These are phyloP conservation scores for Phytophthora uliginosa DNA, from an alignment of 352 stramenopile genomes.

Conservation along the genomic window DNA sequence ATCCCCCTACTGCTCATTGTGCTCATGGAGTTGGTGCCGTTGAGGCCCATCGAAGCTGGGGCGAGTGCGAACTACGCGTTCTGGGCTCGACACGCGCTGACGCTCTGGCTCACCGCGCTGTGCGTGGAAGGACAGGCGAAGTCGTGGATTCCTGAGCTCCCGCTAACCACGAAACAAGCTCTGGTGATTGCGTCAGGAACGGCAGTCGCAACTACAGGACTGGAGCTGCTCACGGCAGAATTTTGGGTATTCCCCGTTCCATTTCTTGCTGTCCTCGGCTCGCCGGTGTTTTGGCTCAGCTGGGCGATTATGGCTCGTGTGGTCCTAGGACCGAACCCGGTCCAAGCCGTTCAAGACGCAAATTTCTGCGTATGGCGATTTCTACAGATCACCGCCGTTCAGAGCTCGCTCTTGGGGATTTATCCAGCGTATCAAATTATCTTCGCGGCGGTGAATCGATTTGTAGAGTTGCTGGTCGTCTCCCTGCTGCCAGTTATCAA, in stretches of 20 bases:
- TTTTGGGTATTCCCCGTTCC: conserved; percentile 48
- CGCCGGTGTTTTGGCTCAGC: conserved; percentile 26
- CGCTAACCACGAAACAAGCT: conserved; percentile 6
- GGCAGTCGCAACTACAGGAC: not conserved
- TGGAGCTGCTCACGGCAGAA: conserved; percentile 24
- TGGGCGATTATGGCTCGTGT: conserved; percentile 2
- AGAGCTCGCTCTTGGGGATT: conserved; percentile 34
- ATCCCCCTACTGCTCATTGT: conserved; percentile 5
- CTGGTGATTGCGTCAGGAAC: conserved; percentile 3
- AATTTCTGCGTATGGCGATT: conserved; percentile 4
- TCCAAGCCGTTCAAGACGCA: conserved; percentile 4
- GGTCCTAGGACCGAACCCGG: conserved; percentile 2
- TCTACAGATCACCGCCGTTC: conserved; percentile 19
- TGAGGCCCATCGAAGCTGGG: conserved; percentile 10
- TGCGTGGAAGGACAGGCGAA: conserved; percentile 4
- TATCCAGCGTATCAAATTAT: conserved; percentile 34
- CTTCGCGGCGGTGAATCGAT: not conserved
- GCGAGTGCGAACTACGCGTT: conserved; percentile 28
- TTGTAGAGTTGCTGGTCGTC: conserved; percentile 7
- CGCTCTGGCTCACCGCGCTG: conserved; percentile 1
- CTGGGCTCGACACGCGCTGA: conserved; percentile 22
- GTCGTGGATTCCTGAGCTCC: conserved; percentile 17
- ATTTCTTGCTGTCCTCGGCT: conserved; percentile 32
- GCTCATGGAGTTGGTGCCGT: conserved; percentile 9
- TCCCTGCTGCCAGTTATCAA: conserved; percentile 37